Base-by-base conservation (phyloP, 306 rosid species). In the Cicer bijugum region DNA sequence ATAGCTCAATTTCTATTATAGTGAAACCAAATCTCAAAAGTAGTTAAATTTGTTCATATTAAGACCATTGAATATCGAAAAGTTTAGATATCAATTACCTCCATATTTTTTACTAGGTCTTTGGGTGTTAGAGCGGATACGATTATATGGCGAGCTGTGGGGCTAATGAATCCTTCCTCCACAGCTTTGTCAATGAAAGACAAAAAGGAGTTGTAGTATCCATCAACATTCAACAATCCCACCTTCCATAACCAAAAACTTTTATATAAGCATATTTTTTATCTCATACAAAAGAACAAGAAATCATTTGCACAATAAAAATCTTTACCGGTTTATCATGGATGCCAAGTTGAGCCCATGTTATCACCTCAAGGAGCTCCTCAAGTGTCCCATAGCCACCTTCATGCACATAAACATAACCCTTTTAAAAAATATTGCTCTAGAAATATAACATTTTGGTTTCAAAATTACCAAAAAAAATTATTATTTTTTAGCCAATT, bases 371-470 rank as follows among this genome's bases (percentile, higher is more conserved):
- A 55, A 94, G 98, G 78, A 94, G 96, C 86, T 94, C 98, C 83
- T 94, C 98, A 65, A 94, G 96, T 67, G 98, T 94, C 14, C 98
- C 98, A 81, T 94, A 94, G 2, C 98, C 98, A 79, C 98, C 98
- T 92, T 75, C 81, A 80, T 48, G 12, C 1, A 67, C 15, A 50
- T 35, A 69, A 3, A 52, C 8, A 43, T 46, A 17, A 12, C 1
- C 6, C 4, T 6, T 43, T 43, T 5, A 28, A 8, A 48, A 50
- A 12, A 14, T 20, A 15, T 47, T 14, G 20, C 6, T n/a, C 40
- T 35, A 69, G 16, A 69, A 35, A 37, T 15, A 51, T 0, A 44
- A 17, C 20, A n/a, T 5, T 9, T 2, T 9, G 12, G 28, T 15
- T 63, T 8, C 2, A 63, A 9, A 37, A 62, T n/a, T 11, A 5